Conservation (phyloP, 371 early-diverging fungal species). For the Sporodiniella umbellata region DNA sequence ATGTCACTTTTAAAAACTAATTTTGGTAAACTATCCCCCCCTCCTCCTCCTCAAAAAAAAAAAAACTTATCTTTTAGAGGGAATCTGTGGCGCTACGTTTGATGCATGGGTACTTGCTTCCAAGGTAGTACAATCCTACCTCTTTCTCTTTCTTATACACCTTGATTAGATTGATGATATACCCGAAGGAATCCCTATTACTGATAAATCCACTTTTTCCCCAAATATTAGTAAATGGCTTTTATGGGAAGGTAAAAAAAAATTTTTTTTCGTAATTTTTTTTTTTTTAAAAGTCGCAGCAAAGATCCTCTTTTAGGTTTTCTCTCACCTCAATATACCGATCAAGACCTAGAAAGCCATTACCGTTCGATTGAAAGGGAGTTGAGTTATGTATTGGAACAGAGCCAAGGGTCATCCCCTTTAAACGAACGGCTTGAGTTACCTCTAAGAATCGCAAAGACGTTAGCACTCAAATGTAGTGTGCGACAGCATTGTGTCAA, state of each 20-base stretch:
- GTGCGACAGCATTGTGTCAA: conserved; percentile 60
- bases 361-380: conserved; percentile 54
- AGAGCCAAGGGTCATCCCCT: conserved; percentile 46
- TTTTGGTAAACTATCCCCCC: conserved; percentile 47
- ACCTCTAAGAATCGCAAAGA: conserved; percentile 66
- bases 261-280: neutral
- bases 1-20: conserved; percentile 49
- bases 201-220: conserved; percentile 54
- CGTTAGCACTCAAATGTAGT: conserved; percentile 65
- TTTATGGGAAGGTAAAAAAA: conserved; percentile 33
- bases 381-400: conserved; percentile 45
- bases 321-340: conserved; percentile 72
- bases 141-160: conserved; percentile 7
- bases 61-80: conserved; percentile 33
- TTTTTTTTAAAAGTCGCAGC: neutral
- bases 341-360: conserved; percentile 62
- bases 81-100: conserved; percentile 75
- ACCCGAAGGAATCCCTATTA: conserved; percentile 44
- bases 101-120: conserved; percentile 72
- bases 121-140: conserved; percentile 39
- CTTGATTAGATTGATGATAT: conserved; percentile 54
- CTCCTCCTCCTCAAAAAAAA: neutral
- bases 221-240: conserved; percentile 84
- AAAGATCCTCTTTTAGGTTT: conserved; percentile 74
- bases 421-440: conserved; percentile 67